phyloP scores from a whole-genome alignment of 2,329 filamentous ascomycete species.

The Alternaria conjuncta region DNA sequence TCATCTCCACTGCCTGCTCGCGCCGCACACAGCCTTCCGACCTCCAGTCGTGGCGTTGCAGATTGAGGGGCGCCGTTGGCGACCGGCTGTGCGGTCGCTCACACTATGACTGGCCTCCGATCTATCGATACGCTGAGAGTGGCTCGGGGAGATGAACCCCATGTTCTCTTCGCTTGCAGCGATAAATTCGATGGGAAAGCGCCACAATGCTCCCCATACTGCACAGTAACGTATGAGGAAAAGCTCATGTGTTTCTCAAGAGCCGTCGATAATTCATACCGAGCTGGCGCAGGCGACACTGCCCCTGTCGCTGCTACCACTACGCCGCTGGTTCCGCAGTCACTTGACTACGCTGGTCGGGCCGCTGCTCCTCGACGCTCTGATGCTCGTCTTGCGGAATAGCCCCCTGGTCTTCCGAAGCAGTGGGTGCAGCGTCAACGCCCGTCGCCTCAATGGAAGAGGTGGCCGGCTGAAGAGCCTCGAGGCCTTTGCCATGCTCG shows the following conservation, averaged over 20 bases:
- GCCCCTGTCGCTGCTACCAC: conserved; percentile 32
- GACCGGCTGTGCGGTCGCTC: conserved; percentile 15
- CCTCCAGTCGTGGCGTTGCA: conserved; percentile 38
- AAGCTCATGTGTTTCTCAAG: conserved; percentile 27
- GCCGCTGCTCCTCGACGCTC: conserved; percentile 50
- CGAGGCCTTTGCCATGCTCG: conserved; percentile 72
- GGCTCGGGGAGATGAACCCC: conserved; percentile 30
- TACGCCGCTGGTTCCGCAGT: conserved; percentile 38
- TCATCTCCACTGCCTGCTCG: conserved; percentile 21
- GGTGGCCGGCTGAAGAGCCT: conserved; percentile 54
- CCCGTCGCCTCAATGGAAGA: conserved; percentile 42
- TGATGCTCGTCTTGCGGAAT: conserved; percentile 46
- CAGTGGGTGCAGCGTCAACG: conserved; percentile 41
- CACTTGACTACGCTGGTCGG: conserved; percentile 48
- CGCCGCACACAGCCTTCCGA: conserved; percentile 24
- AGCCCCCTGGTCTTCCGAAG: conserved; percentile 45
- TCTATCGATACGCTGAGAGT: conserved; percentile 34
- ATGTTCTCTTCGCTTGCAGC: conserved; percentile 25
- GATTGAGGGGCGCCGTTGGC: conserved; percentile 38
- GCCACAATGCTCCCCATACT: conserved; percentile 41
- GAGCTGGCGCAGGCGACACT: conserved; percentile 36
- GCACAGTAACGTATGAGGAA: conserved; percentile 42
- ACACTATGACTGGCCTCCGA: conserved; percentile 20
- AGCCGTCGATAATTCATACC: conserved; percentile 35
- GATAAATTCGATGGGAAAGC: conserved; percentile 26